Percentiles rank a stretch among this genome's conserved stretches.
phyloP scores from a whole-genome alignment of 495 filamentous ascomycete genomes.

The Pyrenula massariospora region DNA sequence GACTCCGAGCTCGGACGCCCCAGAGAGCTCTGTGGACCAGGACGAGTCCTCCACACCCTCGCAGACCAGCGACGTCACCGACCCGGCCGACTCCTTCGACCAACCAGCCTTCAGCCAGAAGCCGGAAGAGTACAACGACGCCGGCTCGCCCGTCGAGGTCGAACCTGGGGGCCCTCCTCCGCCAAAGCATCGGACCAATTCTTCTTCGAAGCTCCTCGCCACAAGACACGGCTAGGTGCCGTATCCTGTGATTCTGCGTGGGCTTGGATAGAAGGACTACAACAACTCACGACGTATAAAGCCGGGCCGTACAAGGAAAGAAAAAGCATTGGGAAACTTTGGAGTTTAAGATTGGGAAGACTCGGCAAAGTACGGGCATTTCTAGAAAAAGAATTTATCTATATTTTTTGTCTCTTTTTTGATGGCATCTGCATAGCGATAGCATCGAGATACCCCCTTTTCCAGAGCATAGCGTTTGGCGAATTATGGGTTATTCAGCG shows the following conservation, averaged over 20 bases:
- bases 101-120: neutral
- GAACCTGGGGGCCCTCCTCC: neutral
- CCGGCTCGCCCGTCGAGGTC: neutral
- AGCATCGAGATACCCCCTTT: neutral
- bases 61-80: neutral
- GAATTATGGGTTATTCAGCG: too few species aligned
- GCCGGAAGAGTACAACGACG: neutral
- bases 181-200: neutral
- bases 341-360: too few species aligned
- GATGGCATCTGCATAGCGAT: neutral
- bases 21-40: neutral
- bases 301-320: neutral
- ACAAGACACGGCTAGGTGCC: neutral
- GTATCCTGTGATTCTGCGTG: neutral
- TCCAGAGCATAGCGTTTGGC: too few species aligned
- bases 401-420: too few species aligned
- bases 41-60: neutral
- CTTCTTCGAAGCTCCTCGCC: neutral
- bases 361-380: neutral
- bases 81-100: neutral
- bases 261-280: neutral
- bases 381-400: neutral
- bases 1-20: neutral
- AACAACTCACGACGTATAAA: neutral
- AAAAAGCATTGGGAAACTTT: neutral